Evolutionary conservation across 257 asterid genomes (phyloP), one percentile per base, ranked within the genome.

Genomic region (Solanum gracilifrons): DNA sequence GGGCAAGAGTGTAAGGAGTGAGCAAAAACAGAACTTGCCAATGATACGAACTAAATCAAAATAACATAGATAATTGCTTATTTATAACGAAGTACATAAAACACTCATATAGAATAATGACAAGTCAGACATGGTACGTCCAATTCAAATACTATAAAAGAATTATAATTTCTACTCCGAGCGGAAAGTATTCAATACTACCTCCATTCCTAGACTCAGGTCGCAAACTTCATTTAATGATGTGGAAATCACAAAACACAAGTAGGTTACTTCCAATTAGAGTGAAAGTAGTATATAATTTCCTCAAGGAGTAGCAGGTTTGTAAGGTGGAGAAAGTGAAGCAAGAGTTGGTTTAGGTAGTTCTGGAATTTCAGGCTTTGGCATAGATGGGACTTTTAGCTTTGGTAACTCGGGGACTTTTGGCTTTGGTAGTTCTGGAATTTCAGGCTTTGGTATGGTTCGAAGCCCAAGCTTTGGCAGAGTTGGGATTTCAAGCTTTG

Each of bases 401-500:
- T 86, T 74, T 87, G 77, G 48, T 3, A 66, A 6, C 2, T 41
- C 39, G 35, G 2, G 73, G 11, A 46, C 23, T 36, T 64, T 37
- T 4, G 69, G 68, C 15, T 87, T 87, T 55, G 85, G 88, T 1
- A 2, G 51, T 27, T 55, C 6, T 23, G 89, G 92, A 5, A 89
- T 0, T 39, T 90, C 84, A 2, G 64, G 87, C 39, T 85, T 85
- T 29, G 92, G 91, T 11, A 86, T 18, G 3, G 88, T 16, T 18
- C 90, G 92, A 16, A 89, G 6, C 77, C 88, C 87, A 4, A 85
- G 60, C 41, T 51, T 73, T 1, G 85, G 88, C 60, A 48, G 3
- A n/a, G 75, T 74, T 7, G 88, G 64, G 4, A 86, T 36, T 62
- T 86, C 85, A 35, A 13, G 76, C 31, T 86, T 51, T 58, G 77